Conservation (phyloP, 805 yeast species). For the Saturnispora dispora region DNA sequence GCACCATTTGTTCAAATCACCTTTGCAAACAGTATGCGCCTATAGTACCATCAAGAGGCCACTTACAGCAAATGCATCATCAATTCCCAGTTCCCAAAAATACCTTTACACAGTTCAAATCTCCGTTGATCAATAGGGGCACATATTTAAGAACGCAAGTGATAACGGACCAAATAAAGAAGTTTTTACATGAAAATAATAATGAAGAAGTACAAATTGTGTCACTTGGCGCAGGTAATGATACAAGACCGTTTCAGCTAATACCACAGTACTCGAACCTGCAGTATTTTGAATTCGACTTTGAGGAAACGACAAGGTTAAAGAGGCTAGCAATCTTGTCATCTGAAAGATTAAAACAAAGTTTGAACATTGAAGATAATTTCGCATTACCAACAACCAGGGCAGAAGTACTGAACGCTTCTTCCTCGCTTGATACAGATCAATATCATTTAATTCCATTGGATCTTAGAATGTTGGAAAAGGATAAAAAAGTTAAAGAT, state of each 20-base stretch:
- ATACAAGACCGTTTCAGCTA: constrained; percentile 53
- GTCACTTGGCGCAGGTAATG: constrained; percentile 77
- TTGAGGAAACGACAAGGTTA: constrained; percentile 41
- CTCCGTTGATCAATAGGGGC: constrained; percentile 65
- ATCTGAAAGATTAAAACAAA: constrained; percentile 13
- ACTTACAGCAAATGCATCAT: neutral
- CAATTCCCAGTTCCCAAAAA: neutral
- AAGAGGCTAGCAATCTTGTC: constrained; percentile 42
- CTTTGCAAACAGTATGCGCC: neutral
- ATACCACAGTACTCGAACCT: constrained; percentile 29
- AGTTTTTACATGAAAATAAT: constrained; percentile 30
- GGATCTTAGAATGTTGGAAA: constrained; percentile 40
- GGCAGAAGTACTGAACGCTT: constrained; percentile 9
- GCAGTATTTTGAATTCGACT: constrained; percentile 55
- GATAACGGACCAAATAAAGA: constrained; percentile 38
- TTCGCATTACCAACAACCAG: constrained; percentile 10
- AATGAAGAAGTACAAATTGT: constrained; percentile 39
- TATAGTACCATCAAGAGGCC: constrained; percentile 1
- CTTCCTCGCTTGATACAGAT: constrained; percentile 5
- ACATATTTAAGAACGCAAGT: constrained; percentile 52
- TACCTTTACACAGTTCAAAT: constrained; percentile 23
- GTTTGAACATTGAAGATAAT: neutral
- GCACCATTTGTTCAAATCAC: neutral
- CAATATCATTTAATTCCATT: constrained; percentile 44
- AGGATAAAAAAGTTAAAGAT: neutral